A percentile compares a stretch with the other conserved stretches of the same genome.
phyloP scores from a whole-genome alignment of 164 flowering plant genomes.

The Vitis amurensis region DNA sequence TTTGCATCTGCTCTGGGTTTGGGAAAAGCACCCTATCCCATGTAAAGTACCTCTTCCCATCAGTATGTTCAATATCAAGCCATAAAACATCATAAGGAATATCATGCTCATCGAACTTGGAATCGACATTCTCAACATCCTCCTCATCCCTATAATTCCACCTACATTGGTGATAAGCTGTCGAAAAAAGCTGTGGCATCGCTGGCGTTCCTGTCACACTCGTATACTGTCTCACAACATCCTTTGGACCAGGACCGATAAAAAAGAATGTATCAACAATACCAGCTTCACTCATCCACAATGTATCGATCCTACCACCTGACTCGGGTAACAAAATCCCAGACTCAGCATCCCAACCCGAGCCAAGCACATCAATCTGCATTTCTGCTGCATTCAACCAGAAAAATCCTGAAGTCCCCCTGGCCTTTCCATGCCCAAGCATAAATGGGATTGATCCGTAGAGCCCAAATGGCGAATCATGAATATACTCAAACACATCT shows the following conservation, averaged over 20 bases:
- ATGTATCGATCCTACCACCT: conserved; percentile 71
- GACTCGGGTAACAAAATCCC: conserved; percentile 50
- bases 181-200: conserved; percentile 87
- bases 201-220: conserved; percentile 77
- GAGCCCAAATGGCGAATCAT: conserved; percentile 92
- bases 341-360: conserved; percentile 78
- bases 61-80: conserved; percentile 98
- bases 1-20: conserved; percentile 91
- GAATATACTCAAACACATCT: conserved; percentile 88
- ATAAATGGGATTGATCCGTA: conserved; percentile 95
- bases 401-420: conserved; percentile 82
- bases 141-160: conserved; percentile 99
- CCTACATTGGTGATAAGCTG: conserved; percentile 91
- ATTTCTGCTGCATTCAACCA: conserved; percentile 99
- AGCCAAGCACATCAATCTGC: conserved; percentile 92
- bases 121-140: conserved; percentile 85
- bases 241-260: conserved; percentile 90
- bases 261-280: conserved; percentile 92
- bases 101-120: conserved; percentile 88
- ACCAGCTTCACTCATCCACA: conserved; percentile 99
- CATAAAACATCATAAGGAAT: conserved; percentile 97
- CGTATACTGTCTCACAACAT: conserved; percentile 79
- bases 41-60: conserved; percentile 93
- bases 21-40: conserved; percentile 87
- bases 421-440: conserved; percentile 74